Percentiles rank a stretch among this genome's conserved stretches.
These are phyloP conservation scores for Dryas octopetala DNA, from an alignment of 306 rosid genomes.

Conservation along the genomic window DNA sequence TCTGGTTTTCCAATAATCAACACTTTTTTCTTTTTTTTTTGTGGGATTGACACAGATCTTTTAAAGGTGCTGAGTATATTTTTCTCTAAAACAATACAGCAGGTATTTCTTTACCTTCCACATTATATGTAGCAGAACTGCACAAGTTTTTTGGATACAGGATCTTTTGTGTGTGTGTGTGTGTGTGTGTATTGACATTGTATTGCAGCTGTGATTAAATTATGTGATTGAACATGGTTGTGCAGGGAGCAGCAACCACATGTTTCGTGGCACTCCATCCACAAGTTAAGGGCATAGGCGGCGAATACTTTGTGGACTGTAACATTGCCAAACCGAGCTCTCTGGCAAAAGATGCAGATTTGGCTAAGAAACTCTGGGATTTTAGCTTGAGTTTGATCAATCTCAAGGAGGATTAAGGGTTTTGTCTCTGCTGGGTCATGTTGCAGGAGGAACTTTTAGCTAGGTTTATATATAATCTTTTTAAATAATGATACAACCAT, in stretches of 20 bases:
- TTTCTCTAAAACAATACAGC: conserved; percentile 58
- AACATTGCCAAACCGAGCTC: conserved; percentile 38
- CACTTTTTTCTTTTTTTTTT: not conserved
- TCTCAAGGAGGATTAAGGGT: not conserved
- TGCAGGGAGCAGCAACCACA: conserved; percentile 67
- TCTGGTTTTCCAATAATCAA: not conserved
- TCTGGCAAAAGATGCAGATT: no score
- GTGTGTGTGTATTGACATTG: no score
- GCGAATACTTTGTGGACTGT: conserved; percentile 24
- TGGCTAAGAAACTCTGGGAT: no score
- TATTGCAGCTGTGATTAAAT: not conserved
- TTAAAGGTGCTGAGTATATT: conserved; percentile 38
- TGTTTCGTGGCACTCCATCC: conserved; percentile 59
- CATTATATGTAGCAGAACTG: not conserved
- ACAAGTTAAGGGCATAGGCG: conserved; percentile 27
- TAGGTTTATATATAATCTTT: no score
- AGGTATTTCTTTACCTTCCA: conserved; percentile 32
- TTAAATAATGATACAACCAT: no score
- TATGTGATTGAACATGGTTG: not conserved
- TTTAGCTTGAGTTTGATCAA: conserved; percentile 31
- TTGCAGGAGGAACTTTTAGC: not conserved
- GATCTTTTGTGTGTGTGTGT: no score
- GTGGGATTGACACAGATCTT: conserved; percentile 47
- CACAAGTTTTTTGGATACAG: no score
- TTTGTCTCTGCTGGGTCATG: no score